Evolutionary conservation across 2,329 filamentous ascomycete genomes (phyloP).

Genomic region (Epichloe typhina): DNA sequence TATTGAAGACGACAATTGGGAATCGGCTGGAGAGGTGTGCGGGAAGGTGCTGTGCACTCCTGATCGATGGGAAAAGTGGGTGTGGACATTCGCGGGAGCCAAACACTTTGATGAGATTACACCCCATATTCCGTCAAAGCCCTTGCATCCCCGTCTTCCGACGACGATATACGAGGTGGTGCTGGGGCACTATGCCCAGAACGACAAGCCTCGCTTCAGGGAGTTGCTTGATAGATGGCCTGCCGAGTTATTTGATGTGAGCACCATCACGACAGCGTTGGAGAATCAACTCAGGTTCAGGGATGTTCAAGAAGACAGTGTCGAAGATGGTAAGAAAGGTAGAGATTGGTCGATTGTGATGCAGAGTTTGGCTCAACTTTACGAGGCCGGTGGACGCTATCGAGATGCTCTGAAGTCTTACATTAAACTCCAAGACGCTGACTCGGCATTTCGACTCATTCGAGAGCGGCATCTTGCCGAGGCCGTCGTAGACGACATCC

Average conservation of each 20-base stretch:
- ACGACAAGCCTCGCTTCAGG: constrained; percentile 61
- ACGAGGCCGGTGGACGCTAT: constrained; percentile 67
- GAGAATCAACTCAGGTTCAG: constrained; percentile 70
- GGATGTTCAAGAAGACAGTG: constrained; percentile 60
- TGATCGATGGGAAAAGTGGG: constrained; percentile 87
- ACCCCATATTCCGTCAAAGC: constrained; percentile 63
- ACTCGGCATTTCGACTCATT: constrained; percentile 77
- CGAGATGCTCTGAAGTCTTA: constrained; percentile 80
- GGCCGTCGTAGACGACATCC: constrained; percentile 77
- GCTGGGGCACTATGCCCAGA: constrained; percentile 74
- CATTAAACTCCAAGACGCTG: constrained; percentile 82
- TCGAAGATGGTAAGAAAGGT: constrained; percentile 59
- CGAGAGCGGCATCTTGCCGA: constrained; percentile 82
- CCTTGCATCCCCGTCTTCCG: constrained; percentile 67
- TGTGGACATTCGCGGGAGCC: constrained; percentile 79
- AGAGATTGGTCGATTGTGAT: constrained; percentile 85
- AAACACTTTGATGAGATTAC: constrained; percentile 84
- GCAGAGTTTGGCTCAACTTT: constrained; percentile 71
- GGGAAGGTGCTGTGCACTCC: constrained; percentile 71
- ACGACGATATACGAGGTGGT: constrained; percentile 79
- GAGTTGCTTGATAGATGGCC: constrained; percentile 76
- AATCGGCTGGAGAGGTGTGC: constrained; percentile 63
- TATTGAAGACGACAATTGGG: constrained; percentile 62
- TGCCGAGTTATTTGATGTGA: constrained; percentile 68
- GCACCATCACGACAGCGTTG: constrained; percentile 61